Evolutionary conservation across 2,329 filamentous ascomycete species (phyloP), one percentile per base, ranked within the genome.

Genomic region (Monosporascus sp.): DNA sequence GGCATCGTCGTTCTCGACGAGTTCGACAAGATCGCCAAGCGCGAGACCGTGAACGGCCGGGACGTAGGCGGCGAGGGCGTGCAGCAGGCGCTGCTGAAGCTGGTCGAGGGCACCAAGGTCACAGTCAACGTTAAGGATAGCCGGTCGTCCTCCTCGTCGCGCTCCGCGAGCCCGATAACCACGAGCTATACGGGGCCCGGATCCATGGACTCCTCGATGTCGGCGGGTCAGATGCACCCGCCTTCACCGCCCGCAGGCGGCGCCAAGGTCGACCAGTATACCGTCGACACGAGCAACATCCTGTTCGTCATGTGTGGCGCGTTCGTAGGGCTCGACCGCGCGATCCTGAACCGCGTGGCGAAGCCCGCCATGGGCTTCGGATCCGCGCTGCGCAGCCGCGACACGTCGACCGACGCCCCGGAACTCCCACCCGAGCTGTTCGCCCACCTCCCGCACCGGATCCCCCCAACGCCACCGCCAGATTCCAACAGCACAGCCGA

Each of bases 11-110:
- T 96, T 52, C 78, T 99, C 20, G 94, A 99, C 62, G 94, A 99
- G 72, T 90, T 99, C 52, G 94, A 99, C 76, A 99, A 99, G 73
- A 92, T 97, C 54, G 92, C 94, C 2, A 89, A 89, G 38, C 85
- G 90, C 25, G 93, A 94, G 67, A 88, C 92, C 17, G 85, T 84
- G 56, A 91, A 96, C 55, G 93, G 92, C 20, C 89, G 95, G 62
- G 94, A 99, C 65, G 94, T 99, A 3, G 89, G 92, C 18, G 94
- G 94, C 22, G 94, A 97, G 74, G 94, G 94, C 50, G 94, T 97
- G 0, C 94, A 99, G 66, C 94, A 99, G 72, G 93, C 94, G 7
- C 76, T 99, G 5, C 74, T 99, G 35, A 97, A 97, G 73, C 90
- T 99, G 41, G 90, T 99, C 20, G 94, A 99, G 72, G 94, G 94